Evolutionary conservation across 768 basidiomycete genomes (phyloP), one percentile per base, ranked within the genome.

Genomic region (Kwoniella sp.): DNA sequence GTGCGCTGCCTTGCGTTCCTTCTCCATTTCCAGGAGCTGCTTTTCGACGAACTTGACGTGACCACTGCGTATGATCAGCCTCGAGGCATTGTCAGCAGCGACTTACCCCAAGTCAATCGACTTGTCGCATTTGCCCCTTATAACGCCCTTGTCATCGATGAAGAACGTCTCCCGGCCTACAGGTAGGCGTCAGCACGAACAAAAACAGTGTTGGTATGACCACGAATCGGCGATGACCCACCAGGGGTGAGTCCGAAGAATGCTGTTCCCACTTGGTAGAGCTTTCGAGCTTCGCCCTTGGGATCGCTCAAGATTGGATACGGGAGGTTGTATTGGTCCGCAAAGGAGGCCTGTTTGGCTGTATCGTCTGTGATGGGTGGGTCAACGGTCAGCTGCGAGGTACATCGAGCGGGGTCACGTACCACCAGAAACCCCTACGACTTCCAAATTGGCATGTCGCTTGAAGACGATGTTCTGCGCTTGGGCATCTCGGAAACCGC

Each of bases 241-340:
- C 74, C 73, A 23, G 81, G 79, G 0, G 76, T 75, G 11, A 89
- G 56, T 15, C 89, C 88, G 25, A 89, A 69, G 57, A 89, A 60
- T 1, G 82, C 81, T 60, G 80, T 84, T 10, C 81, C 81, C n/a
- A 88, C 79, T 1, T 78, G 74, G 63, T 86, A 90, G 2, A 80
- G 78, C 63, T 83, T 81, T 59, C 83, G 78, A 2, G 80, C 83
- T 49, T 79, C 77, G 33, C 83, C 83, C 11, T 82, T 78, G 17
- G 73, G 69, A 60, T 91, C 89, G 60, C 85, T 87, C 60, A 91
- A 74, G 20, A 90, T 80, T 3, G 87, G 87, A 73, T 86, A 90
- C 4, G 57, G 53, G 17, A 75, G 65, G 11, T 67, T 69, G 45
- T 75, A 34, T 46, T 74, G 51, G 60, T 86, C 84, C 7, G 83